Percentiles rank a stretch among this genome's conserved stretches.
These are phyloP conservation scores for Papilionanthe hybrid DNA, from an alignment of 116 monocot species.

Conservation along the genomic window DNA sequence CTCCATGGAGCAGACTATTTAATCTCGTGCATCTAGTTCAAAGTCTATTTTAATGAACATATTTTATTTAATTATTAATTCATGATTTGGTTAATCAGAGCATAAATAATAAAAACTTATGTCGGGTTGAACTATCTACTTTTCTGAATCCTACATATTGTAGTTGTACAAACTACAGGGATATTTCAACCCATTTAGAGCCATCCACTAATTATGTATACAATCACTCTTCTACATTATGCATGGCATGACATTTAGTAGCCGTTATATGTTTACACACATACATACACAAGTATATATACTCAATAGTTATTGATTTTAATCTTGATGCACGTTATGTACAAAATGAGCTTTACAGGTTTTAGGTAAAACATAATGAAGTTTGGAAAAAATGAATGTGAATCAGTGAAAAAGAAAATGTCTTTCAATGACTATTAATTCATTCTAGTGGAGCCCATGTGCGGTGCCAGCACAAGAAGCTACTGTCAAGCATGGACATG, in stretches of 20 bases:
- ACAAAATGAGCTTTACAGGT: neutral
- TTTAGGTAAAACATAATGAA: neutral
- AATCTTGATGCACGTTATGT: neutral
- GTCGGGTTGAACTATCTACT: neutral
- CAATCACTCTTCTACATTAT: neutral
- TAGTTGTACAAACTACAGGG: neutral
- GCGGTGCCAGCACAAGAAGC: no score
- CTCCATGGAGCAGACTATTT: neutral
- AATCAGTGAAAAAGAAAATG: neutral
- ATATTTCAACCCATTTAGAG: neutral
- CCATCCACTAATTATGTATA: neutral
- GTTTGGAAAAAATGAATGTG: neutral
- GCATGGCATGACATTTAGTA: neutral
- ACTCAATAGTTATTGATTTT: neutral
- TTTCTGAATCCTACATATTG: neutral
- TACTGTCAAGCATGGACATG: no score
- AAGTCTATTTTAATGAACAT: neutral
- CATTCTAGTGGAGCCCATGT: neutral
- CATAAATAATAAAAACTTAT: neutral
- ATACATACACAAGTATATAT: neutral
- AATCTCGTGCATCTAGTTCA: neutral
- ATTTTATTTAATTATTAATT: constrained; percentile 4
- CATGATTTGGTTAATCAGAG: neutral
- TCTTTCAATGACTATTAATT: neutral
- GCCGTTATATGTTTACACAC: neutral